Evolutionary conservation across 2,329 filamentous ascomycete species (phyloP), one percentile per base, ranked within the genome.

Genomic region (Ophiostoma triangulosporum): DNA sequence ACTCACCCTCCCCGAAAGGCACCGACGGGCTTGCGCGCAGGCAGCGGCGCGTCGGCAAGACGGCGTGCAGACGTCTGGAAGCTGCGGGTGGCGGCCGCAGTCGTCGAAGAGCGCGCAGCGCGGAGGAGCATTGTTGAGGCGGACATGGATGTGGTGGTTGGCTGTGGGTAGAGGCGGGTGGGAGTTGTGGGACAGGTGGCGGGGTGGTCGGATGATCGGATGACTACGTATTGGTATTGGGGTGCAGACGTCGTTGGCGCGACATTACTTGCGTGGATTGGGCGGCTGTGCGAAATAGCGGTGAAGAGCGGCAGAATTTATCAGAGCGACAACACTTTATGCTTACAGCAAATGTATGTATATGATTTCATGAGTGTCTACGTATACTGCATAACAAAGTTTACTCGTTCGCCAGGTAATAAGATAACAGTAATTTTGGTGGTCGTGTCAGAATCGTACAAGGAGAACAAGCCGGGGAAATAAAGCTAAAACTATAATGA

Each of bases 1-100:
- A 17, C 77, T 65, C 62, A 81, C 78, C 78, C 77, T 69, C 76
- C 76, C 49, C 78, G 75, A 65, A 81, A 79, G 56, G 78, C 78
- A 60, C 78, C 78, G 56, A 81, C 69, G 46, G 78, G 78, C 67
- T 74, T 78, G 62, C 75, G 72, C 52, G 73, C 70, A n/a, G 76
- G 76, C 56, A 81, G 68, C 33, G 75, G 70, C 38, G 69, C 70
- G 57, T 66, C 73, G 62, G 70, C 68, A 62, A 69, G 70, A 57
- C 65, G 63, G 53, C 65, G 65, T 20, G 70, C 59, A 35, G 76
- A 76, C 48, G 73, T 75, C 70, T 73, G 71, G 66, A 81, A 80
- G 64, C 61, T 64, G 55, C 71, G 70, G 51, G 63, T 60, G 51
- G 63, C 60, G 2, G 56, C 58, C 55, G 51, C 43, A 40, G 62